Evolutionary conservation across 192 early-diverging fungal species (phyloP).

Genomic region (Glomus cerebriforme): DNA sequence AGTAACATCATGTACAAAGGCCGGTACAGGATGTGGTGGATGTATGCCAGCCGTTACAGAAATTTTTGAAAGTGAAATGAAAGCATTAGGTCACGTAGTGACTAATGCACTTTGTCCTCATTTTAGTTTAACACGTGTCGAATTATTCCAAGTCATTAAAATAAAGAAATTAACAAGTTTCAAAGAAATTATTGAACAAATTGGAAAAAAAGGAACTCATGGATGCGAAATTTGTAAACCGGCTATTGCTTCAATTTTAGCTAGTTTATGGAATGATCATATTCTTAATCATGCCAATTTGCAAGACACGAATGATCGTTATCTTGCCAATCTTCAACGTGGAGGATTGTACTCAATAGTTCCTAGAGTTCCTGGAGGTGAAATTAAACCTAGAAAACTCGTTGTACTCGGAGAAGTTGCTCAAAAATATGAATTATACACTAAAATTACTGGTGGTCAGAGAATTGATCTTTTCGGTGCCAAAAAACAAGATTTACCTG

Average conservation of each 20-base stretch:
- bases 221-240: constrained; percentile 71
- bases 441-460: constrained; percentile 73
- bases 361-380: constrained; percentile 66
- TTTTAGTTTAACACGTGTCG: constrained; percentile 58
- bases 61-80: constrained; percentile 64
- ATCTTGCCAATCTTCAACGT: constrained; percentile 70
- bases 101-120: constrained; percentile 58
- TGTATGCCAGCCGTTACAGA: constrained; percentile 60
- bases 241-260: constrained; percentile 63
- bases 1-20: constrained; percentile 61
- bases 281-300: constrained; percentile 51
- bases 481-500: constrained; percentile 60
- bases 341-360: constrained; percentile 66
- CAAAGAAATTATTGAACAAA: constrained; percentile 49
- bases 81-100: constrained; percentile 54
- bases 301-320: constrained; percentile 74
- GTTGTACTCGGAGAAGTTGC: constrained; percentile 62
- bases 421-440: constrained; percentile 63
- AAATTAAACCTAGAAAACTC: constrained; percentile 68
- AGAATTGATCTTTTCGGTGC: constrained; percentile 73
- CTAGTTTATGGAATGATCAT: constrained; percentile 66
- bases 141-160: constrained; percentile 63
- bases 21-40: constrained; percentile 64
- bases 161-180: constrained; percentile 58
- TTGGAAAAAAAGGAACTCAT: constrained; percentile 43